Conservation (phyloP, 164 flowering plant species). For the Platanus orientalis region DNA sequence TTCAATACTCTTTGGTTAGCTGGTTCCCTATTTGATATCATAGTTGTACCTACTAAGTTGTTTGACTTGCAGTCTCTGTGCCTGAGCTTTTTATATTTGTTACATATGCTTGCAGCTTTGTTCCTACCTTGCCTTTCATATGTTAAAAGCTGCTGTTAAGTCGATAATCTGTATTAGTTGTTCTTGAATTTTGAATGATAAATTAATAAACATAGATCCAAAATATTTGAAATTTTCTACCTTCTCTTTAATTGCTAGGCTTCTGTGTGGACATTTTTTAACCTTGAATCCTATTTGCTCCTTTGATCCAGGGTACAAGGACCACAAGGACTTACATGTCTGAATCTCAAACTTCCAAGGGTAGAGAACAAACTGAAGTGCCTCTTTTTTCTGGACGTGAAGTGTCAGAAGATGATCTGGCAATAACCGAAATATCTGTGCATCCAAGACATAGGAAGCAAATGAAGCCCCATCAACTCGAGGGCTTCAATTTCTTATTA, state of each 20-base stretch:
- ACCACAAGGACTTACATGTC: conserved; percentile 45
- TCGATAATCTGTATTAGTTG: too few relatives aligned
- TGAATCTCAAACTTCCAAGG: conserved; percentile 33
- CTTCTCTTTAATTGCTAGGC: background rate
- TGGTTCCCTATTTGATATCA: too few relatives aligned
- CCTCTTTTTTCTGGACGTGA: conserved; percentile 24
- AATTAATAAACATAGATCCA: too few relatives aligned
- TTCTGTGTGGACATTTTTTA: background rate
- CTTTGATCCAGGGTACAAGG: conserved; percentile 42
- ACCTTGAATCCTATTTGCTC: background rate
- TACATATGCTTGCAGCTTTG: too few relatives aligned
- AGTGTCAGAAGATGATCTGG: conserved; percentile 30
- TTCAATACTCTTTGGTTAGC: too few relatives aligned
- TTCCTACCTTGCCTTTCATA: too few relatives aligned
- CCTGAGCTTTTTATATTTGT: too few relatives aligned
- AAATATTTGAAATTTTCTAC: too few relatives aligned
- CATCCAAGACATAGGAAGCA: conserved; percentile 84
- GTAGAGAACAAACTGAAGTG: conserved; percentile 19
- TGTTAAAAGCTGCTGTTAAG: too few relatives aligned
- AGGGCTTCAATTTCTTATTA: conserved; percentile 78
- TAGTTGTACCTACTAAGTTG: too few relatives aligned
- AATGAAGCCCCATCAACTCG: conserved; percentile 92
- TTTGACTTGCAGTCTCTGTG: too few relatives aligned
- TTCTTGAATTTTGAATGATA: too few relatives aligned
- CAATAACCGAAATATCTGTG: conserved; percentile 42